Evolutionary conservation across 2,329 filamentous ascomycete genomes (phyloP).

Genomic region (Ophiocordyceps camponoti-leonardi): DNA sequence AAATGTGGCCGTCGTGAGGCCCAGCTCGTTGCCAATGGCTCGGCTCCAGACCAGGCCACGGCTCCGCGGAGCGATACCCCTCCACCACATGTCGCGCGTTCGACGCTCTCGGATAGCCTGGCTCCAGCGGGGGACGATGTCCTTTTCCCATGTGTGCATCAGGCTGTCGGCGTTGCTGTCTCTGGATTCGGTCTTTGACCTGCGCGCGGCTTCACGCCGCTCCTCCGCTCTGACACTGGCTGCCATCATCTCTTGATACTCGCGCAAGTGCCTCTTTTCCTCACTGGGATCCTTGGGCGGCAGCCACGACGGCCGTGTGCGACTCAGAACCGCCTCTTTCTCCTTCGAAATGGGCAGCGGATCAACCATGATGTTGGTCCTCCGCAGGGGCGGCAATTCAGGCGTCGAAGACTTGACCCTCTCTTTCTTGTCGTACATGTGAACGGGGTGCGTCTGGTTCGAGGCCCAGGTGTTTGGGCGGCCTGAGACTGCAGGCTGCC

Average conservation of each 20-base stretch:
- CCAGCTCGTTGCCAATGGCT: slow-evolving; percentile 58
- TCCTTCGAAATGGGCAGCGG: slow-evolving; percentile 71
- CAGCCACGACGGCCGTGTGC: slow-evolving; percentile 69
- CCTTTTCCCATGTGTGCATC: slow-evolving; percentile 55
- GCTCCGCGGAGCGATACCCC: slow-evolving; percentile 53
- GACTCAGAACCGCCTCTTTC: slow-evolving; percentile 67
- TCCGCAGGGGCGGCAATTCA: slow-evolving; percentile 51
- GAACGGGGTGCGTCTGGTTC: slow-evolving; percentile 14
- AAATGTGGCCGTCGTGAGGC: slow-evolving; percentile 49
- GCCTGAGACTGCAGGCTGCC: slow-evolving; percentile 11
- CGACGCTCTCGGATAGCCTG: slow-evolving; percentile 49
- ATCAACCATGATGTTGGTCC: slow-evolving; percentile 69
- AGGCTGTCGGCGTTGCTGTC: slow-evolving; percentile 37
- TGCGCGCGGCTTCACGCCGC: slow-evolving; percentile 35
- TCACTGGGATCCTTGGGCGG: slow-evolving; percentile 80
- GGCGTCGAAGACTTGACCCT: slow-evolving; percentile 50
- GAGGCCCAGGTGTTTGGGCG: slow-evolving; percentile 25
- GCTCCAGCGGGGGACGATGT: slow-evolving; percentile 62
- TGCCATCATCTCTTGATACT: slow-evolving; percentile 73
- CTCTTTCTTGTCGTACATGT: slow-evolving; percentile 24
- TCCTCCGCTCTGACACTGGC: slow-evolving; percentile 41
- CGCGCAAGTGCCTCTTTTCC: slow-evolving; percentile 72
- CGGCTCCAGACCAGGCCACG: slow-evolving; percentile 52
- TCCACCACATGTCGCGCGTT: slow-evolving; percentile 70
- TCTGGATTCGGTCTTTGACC: slow-evolving; percentile 31